Base-by-base conservation (phyloP, 1,139 yeast species). In the Geotrichum europaeum region DNA sequence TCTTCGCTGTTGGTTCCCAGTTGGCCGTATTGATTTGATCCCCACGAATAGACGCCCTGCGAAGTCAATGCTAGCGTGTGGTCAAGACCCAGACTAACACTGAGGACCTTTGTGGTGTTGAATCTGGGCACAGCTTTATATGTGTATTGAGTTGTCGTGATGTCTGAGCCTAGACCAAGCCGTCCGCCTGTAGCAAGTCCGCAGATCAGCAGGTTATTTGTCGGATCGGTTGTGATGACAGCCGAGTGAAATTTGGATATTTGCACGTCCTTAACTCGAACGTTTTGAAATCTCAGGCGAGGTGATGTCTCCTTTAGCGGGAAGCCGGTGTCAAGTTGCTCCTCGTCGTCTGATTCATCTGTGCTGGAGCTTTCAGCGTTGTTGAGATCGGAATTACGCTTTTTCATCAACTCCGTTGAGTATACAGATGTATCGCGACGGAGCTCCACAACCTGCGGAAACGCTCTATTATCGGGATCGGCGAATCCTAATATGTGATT, bases 121-220 rank as follows among this genome's bases (percentile, higher is more conserved):
- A 78, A 76, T 13, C 73, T 74, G 34, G 75, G 69, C 13, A 82
- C 73, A 56, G 65, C 72, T 56, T 74, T 76, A 69, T 76, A 81
- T 51, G 70, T 73, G 65, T 74, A 68, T 56, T 69, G 72, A 9
- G 60, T 56, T 47, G 55, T 32, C 13, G 57, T 40, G 5, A 61
- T 50, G 2, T 59, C 74, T 2, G 72, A 70, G 15, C 79, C 79
- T 63, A 81, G 81, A 0, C 96, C 96, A 25, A 89, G 73, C 59
- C 96, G 76, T 1, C 96, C 96, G 61, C 87, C 76, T 0, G 87
- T 79, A 1, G 88, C 87, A 50, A 84, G 78, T 0, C 97, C 97
- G 66, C 87, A 82, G 0, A 86, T 74, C 63, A 75, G 83, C 0
- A 89, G 66, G 56, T 79, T 78, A 4, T 83, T 83, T 1, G 64